Conservation (phyloP, 257 asterid genomes). For the Buddleja alternifolia region DNA sequence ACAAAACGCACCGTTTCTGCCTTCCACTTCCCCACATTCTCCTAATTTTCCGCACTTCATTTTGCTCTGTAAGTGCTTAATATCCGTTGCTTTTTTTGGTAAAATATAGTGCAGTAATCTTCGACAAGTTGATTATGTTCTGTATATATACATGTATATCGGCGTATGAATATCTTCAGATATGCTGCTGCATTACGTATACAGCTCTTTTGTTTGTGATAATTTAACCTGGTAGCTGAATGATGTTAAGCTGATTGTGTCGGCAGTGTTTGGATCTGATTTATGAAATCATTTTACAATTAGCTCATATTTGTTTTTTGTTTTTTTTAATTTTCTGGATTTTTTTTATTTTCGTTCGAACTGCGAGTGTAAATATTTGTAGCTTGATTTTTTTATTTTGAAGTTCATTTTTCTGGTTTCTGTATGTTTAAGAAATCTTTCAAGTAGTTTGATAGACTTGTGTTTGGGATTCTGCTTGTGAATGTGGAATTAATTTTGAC, state of each 20-base stretch:
- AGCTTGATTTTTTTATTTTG: not conserved
- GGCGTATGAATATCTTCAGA: not conserved
- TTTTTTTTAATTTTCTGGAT: not conserved
- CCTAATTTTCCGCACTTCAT: constrained; percentile 9
- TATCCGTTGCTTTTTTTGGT: not conserved
- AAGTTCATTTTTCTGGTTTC: not conserved
- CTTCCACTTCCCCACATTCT: constrained; percentile 27
- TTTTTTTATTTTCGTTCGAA: not conserved
- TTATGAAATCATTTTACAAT: not conserved
- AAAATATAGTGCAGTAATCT: not conserved
- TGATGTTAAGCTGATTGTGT: not conserved
- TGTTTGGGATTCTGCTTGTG: not conserved
- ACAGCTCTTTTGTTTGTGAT: not conserved
- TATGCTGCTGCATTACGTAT: constrained; percentile 33
- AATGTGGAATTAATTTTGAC: not conserved
- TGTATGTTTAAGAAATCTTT: constrained; percentile 8
- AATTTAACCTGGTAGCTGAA: constrained; percentile 13
- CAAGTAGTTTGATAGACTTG: not conserved
- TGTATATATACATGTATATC: not conserved
- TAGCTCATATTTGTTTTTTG: not conserved
- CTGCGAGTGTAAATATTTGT: not conserved
- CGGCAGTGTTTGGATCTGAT: constrained; percentile 36
- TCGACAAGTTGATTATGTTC: not conserved
- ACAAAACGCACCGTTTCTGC: constrained; percentile 34
- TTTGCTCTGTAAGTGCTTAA: constrained; percentile 31